Evolutionary conservation across 805 yeast species (phyloP), one percentile per base, ranked within the genome.

Genomic region (Debaryomyces prosopidis): DNA sequence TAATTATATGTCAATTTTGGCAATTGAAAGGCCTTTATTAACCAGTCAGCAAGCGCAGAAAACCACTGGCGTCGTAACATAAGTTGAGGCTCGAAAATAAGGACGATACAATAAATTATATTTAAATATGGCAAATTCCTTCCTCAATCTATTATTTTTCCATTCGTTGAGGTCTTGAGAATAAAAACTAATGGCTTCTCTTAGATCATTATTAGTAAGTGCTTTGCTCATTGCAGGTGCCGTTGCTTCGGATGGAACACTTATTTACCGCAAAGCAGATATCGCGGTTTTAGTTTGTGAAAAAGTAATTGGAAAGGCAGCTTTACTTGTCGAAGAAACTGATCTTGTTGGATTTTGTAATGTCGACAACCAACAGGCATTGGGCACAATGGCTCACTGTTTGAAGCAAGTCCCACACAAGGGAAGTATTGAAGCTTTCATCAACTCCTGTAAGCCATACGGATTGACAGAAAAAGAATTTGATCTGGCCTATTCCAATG

Each of bases 351-450:
- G 67, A 2, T 69, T 53, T 46, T 71, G 76, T 54, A 59, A 65
- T 47, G 55, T 49, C 23, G 47, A 67, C 18, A 59, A 58, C 49
- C 75, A 67, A 49, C 73, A 59, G 11, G 74, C 73, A 4, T 60
- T 71, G 49, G 76, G 75, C 3, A 50, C 71, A 5, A 60, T 67
- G 63, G 66, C 72, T 17, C 61, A 56, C 48, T 70, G 73, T 51
- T 55, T 71, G 41, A 51, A 53, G 18, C 41, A 43, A 43, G 38
- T 57, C 30, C 67, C 67, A 15, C 46, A 51, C 39, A 47, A 49
- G 9, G 49, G 51, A 12, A 66, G 66, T 30, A 61, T 62, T 17
- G 39, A 57, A 1, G 45, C 44, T 14, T 58, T 66, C 35, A 51
- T 65, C 17, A 48, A 58, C 12, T 43, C 53, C n/a, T 66, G 71